phyloP scores from a whole-genome alignment of 2,329 filamentous ascomycete genomes.

The Aspergillus brunneoviolaceus region DNA sequence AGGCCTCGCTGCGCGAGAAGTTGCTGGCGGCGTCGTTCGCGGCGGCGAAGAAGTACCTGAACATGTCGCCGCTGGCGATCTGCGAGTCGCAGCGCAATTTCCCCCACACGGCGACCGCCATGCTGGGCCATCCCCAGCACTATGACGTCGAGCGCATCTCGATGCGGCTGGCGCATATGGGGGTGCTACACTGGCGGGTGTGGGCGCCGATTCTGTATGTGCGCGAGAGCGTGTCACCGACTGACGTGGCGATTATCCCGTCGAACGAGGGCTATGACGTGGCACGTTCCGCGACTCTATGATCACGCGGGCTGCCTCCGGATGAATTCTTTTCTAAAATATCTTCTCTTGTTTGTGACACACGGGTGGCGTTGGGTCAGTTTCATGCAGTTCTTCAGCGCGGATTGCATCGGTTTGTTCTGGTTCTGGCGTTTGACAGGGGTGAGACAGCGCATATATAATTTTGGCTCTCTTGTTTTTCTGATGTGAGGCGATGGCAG shows the following conservation, averaged over 20 bases:
- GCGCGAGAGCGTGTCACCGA: slow-evolving; percentile 26
- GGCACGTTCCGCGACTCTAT: slow-evolving; percentile 5
- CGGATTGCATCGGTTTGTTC: slow-evolving; percentile 8
- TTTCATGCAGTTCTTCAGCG: slow-evolving; percentile 11
- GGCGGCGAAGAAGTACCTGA: slow-evolving; percentile 38
- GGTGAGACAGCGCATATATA: neutral
- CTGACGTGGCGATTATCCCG: slow-evolving; percentile 16
- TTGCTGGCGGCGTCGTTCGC: slow-evolving; percentile 32
- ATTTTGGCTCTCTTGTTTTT: neutral
- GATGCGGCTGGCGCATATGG: slow-evolving; percentile 76
- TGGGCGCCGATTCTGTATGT: slow-evolving; percentile 76
- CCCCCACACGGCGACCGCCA: slow-evolving; percentile 8
- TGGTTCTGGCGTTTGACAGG: neutral
- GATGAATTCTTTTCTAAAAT: neutral
- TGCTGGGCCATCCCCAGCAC: slow-evolving; percentile 23
- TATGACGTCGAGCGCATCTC: slow-evolving; percentile 56
- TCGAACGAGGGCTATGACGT: slow-evolving; percentile 10
- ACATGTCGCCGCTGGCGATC: slow-evolving; percentile 45
- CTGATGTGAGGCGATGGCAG: neutral
- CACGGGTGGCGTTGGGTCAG: neutral
- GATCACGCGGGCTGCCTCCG: neutral
- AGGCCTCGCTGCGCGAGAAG: slow-evolving; percentile 33
- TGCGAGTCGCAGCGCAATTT: slow-evolving; percentile 42
- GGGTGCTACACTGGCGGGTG: slow-evolving; percentile 84
- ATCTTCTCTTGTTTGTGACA: neutral